Conservation (phyloP, 2,329 filamentous ascomycete genomes). For the Exutisphaerella laricina region DNA sequence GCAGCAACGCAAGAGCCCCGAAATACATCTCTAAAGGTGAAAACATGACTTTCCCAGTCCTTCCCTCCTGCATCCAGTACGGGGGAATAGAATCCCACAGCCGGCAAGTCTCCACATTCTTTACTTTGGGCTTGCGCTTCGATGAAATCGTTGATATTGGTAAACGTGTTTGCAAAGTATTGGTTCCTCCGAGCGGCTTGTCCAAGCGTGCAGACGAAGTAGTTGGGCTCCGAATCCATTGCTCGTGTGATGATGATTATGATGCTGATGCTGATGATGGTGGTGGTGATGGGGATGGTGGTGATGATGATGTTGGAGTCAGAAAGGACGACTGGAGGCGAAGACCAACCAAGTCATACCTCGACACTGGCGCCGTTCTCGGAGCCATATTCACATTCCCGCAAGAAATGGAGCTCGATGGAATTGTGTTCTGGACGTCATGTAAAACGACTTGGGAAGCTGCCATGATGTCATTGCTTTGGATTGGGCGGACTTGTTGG, state of each 20-base stretch:
- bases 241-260: no score
- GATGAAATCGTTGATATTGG: conserved; percentile 48
- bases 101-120: conserved; percentile 40
- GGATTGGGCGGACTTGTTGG: neutral
- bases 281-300: no score
- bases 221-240: conserved; percentile 43
- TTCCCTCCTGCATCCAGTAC: conserved; percentile 6
- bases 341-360: no score
- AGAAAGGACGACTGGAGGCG: no score
- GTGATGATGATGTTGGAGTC: no score
- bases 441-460: neutral
- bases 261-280: no score
- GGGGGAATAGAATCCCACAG: conserved; percentile 47
- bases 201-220: conserved; percentile 58
- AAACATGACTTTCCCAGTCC: conserved; percentile 23
- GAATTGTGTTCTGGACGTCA: neutral
- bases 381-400: neutral
- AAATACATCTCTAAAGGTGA: conserved; percentile 36
- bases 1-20: conserved; percentile 36
- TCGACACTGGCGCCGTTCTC: neutral
- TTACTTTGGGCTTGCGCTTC: conserved; percentile 41
- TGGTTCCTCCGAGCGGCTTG: conserved; percentile 39
- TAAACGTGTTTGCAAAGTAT: conserved; percentile 32
- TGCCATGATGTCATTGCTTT: neutral
- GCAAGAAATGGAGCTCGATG: no score